A percentile compares a stretch with the other conserved stretches of the same genome.
phyloP scores from a whole-genome alignment of 345 rosid species.

The Gynandropsis gynandra region DNA sequence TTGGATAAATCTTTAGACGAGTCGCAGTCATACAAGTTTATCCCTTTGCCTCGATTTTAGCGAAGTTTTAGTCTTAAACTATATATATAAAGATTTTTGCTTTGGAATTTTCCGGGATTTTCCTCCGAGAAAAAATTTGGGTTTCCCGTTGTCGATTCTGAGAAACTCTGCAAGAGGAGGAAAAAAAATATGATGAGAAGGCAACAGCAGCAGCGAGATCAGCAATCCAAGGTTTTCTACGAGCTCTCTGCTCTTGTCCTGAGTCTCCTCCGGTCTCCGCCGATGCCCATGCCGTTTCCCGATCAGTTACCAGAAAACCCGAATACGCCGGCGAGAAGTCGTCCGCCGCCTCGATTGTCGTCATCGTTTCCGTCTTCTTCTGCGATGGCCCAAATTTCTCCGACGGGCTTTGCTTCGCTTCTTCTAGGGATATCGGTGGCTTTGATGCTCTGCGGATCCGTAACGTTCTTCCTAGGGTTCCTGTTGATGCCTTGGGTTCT shows the following conservation, averaged over 20 bases:
- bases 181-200: conserved; percentile 38
- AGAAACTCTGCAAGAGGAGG: too few species aligned
- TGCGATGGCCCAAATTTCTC: conserved; percentile 46
- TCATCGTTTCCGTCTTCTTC: conserved; percentile 22
- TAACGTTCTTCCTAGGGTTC: conserved; percentile 91
- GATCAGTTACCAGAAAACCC: conserved; percentile 25
- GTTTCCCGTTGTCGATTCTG: background rate
- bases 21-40: too few species aligned
- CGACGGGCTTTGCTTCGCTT: conserved; percentile 79
- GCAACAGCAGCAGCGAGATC: conserved; percentile 32
- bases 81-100: too few species aligned
- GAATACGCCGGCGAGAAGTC: conserved; percentile 13
- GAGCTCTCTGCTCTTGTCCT: conserved; percentile 66
- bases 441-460: conserved; percentile 84
- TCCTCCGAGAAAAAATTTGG: too few species aligned
- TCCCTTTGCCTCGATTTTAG: too few species aligned
- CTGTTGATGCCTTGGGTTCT: conserved; percentile 94
- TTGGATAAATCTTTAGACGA: too few species aligned
- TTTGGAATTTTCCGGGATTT: too few species aligned
- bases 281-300: conserved; percentile 45
- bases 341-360: conserved; percentile 11
- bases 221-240: conserved; percentile 42
- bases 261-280: conserved; percentile 62
- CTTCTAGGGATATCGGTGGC: conserved; percentile 72
- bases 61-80: too few species aligned